phyloP scores from a whole-genome alignment of 495 filamentous ascomycete genomes.

The Pyrenula aspistea region DNA sequence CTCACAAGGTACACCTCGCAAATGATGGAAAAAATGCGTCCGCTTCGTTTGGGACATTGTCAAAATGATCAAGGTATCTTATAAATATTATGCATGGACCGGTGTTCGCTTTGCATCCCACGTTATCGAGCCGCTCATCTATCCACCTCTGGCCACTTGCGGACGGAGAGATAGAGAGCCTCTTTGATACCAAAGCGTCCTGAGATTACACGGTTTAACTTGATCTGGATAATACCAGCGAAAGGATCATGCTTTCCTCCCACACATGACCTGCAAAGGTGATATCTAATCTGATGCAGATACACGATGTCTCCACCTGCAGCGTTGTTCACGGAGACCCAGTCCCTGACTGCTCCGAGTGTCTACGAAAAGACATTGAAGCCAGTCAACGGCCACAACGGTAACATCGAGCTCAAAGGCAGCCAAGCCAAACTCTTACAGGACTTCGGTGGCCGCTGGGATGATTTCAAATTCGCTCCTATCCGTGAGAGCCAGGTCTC shows the following conservation, averaged over 20 bases:
- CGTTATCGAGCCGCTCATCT: slow-evolving; percentile 10
- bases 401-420: slow-evolving; percentile 25
- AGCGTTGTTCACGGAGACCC: slow-evolving; percentile 32
- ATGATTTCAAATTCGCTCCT: slow-evolving; percentile 65
- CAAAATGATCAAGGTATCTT: slow-evolving; percentile 48
- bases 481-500: slow-evolving; percentile 87
- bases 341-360: slow-evolving; percentile 1
- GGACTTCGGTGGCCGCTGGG: slow-evolving; percentile 58
- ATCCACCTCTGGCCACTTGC: slow-evolving; percentile 14
- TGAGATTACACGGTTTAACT: slow-evolving; percentile 98
- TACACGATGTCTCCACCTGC: slow-evolving; percentile 66
- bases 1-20: neutral
- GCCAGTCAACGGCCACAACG: slow-evolving; percentile 27
- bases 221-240: slow-evolving; percentile 99
- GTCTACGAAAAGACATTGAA: slow-evolving; percentile 12
- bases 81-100: slow-evolving; percentile 52
- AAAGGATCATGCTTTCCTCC: slow-evolving; percentile 81
- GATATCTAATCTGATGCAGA: slow-evolving; percentile 26
- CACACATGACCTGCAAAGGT: slow-evolving; percentile 18
- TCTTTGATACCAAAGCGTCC: slow-evolving; percentile 30
- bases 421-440: slow-evolving; percentile 41
- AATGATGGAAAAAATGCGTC: slow-evolving; percentile 3
- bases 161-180: slow-evolving; percentile 6
- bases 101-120: slow-evolving; percentile 45
- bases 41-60: neutral